Base-by-base conservation (phyloP, 1,284 basidiomycete genomes). In the Dichomitus squalens region DNA sequence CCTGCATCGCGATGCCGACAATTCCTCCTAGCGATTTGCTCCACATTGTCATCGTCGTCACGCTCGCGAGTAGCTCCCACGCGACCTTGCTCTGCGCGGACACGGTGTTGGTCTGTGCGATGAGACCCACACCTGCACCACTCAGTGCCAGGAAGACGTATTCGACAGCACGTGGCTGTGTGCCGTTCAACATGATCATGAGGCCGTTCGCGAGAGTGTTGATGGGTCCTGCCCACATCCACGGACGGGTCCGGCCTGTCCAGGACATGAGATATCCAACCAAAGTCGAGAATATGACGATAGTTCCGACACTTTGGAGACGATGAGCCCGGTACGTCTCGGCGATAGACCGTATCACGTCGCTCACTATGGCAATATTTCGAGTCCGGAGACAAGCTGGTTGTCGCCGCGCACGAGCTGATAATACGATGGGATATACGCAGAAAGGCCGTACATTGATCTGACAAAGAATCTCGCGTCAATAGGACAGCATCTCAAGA, bases 21-120 rank as follows among this genome's bases (percentile, higher is more conserved):
- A 59, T 59, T 16, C 58, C 58, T 23, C 58, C 58, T 14, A 59
- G 53, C 31, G 48, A 52, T 46, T 59, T 59, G 53, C 58, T 59
- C 58, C 58, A 59, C 58, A 55, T 55, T n/a, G 58, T 59, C 58
- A 59, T 59, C 8, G 58, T 59, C 20, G 58, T 59, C 35, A 59
- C 53, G 25, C 58, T 59, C 20, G 58, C 53, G 14, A 59, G 46
- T 9, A 55, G 49, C 40, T 49, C 53, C 21, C 53, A 41, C 29
- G 39, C 12, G 18, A 59, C 58, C 50, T 53, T 55, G 50, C 58
- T 59, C 53, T 59, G 58, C 3, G 58, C 58, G 11, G 58, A 50
- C 21, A 59, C 47, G 14, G 58, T 59, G 53, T 59, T 59, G 29
- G 58, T 59, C 58, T 59, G 58, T 23, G 47, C 54, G 23, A 59